A percentile compares a stretch with the other conserved stretches of the same genome.
Conservation (phyloP, 1,284 basidiomycete species). For the Sporisorium exsertum region DNA sequence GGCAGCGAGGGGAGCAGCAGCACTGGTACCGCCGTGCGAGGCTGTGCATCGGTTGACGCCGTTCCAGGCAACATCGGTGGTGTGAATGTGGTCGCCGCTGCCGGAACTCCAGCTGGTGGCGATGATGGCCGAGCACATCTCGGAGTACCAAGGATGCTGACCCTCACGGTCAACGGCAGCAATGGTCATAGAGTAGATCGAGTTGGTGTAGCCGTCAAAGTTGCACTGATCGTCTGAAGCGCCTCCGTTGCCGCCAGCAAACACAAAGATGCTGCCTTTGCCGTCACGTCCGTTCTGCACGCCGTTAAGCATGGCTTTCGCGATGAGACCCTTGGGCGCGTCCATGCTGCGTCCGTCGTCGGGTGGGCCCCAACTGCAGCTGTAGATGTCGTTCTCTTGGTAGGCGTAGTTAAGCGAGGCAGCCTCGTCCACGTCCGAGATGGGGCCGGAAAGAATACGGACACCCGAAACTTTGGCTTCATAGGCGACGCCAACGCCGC, state of each 20-base stretch:
- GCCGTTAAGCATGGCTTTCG: slow-evolving; percentile 94
- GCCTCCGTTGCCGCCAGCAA: slow-evolving; percentile 97
- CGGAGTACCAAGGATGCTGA: slow-evolving; percentile 95
- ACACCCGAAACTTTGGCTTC: slow-evolving; percentile 90
- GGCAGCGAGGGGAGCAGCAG: slow-evolving; percentile 90
- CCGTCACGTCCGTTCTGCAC: slow-evolving; percentile 89
- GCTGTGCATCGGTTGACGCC: slow-evolving; percentile 85
- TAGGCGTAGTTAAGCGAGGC: slow-evolving; percentile 92
- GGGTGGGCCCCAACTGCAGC: slow-evolving; percentile 97
- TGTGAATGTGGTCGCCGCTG: slow-evolving; percentile 82
- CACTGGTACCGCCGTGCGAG: slow-evolving; percentile 93
- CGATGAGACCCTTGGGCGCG: slow-evolving; percentile 88
- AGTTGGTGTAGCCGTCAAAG: slow-evolving; percentile 99
- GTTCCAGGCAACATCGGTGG: slow-evolving; percentile 80
- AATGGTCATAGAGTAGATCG: slow-evolving; percentile 95
- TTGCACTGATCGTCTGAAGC: slow-evolving; percentile 95
- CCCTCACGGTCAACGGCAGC: slow-evolving; percentile 92
- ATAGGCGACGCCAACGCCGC: slow-evolving; percentile 95
- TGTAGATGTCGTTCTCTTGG: slow-evolving; percentile 92
- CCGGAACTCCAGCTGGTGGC: slow-evolving; percentile 96
- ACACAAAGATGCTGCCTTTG: slow-evolving; percentile 94
- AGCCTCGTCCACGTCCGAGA: slow-evolving; percentile 97
- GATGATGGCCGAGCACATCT: slow-evolving; percentile 96
- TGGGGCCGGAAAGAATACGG: slow-evolving; percentile 94
- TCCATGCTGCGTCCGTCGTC: slow-evolving; percentile 97